phyloP scores from a whole-genome alignment of 2,329 filamentous ascomycete genomes.

The Venturia nashicola region DNA sequence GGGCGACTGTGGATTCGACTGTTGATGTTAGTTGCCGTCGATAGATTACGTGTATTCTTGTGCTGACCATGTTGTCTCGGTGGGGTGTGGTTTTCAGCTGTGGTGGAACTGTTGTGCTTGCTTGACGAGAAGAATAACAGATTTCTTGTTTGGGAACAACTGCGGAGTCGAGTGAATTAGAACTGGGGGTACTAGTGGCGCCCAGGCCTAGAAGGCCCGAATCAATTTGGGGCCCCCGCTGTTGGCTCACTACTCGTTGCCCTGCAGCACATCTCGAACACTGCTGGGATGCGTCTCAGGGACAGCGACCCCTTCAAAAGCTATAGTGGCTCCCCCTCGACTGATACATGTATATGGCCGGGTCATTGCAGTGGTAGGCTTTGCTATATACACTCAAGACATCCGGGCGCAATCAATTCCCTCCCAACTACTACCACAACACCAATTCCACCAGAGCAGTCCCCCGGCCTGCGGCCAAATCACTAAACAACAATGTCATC shows the following conservation, averaged over 20 bases:
- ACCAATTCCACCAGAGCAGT: not conserved
- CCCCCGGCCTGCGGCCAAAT: not conserved
- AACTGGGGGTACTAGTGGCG: no score
- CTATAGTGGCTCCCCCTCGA: no score
- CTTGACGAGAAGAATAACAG: not conserved
- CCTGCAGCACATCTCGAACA: not conserved
- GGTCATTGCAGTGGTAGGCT: no score
- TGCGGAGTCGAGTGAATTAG: not conserved
- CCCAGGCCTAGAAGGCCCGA: no score
- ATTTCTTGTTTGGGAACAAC: not conserved
- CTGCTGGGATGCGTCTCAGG: no score
- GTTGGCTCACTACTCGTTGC: no score
- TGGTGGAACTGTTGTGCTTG: not conserved
- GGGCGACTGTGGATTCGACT: conserved; percentile 17
- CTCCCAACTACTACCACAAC: not conserved
- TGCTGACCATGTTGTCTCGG: not conserved
- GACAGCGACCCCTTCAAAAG: not conserved
- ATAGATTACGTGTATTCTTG: not conserved
- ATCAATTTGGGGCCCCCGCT: no score
- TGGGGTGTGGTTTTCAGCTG: not conserved
- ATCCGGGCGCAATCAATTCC: not conserved
- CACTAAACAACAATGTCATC: not conserved
- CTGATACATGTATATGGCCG: no score
- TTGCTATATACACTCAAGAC: not conserved
- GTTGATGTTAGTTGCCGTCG: not conserved